Evolutionary conservation across 2,329 filamentous ascomycete genomes (phyloP).

Genomic region (Magnaporthiopsis poae): DNA sequence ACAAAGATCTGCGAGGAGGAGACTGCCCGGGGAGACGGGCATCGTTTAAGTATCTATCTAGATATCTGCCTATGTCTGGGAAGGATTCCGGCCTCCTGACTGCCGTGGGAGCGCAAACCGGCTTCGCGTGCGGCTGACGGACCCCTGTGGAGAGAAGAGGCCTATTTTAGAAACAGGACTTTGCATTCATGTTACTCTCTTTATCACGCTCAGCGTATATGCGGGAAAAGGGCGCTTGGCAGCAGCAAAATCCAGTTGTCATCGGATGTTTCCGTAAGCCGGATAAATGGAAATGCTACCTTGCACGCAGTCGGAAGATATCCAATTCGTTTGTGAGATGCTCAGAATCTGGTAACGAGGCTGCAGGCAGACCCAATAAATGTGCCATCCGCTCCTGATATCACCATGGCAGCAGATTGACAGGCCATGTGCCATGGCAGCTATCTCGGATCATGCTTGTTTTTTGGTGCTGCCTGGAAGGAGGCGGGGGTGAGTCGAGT

Average conservation of each 20-base stretch:
- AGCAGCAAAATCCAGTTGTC: not conserved
- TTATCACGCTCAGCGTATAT: not conserved
- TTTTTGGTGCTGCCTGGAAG: too few species aligned
- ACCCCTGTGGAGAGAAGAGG: not conserved
- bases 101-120: not conserved
- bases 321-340: not conserved
- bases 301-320: not conserved
- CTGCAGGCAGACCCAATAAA: not conserved
- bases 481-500: too few species aligned
- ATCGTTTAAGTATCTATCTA: not conserved
- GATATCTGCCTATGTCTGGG: not conserved
- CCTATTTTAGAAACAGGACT: not conserved
- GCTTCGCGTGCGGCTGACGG: not conserved
- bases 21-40: not conserved
- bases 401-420: not conserved
- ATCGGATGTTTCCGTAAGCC: not conserved
- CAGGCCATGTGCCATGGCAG: too few species aligned
- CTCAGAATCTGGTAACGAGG: not conserved
- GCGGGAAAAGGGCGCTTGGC: not conserved
- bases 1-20: not conserved
- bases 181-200: not conserved
- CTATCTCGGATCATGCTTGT: too few species aligned
- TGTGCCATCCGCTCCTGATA: not conserved
- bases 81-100: not conserved
- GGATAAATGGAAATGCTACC: not conserved